Percentiles rank a stretch among this genome's conserved stretches.
phyloP scores from a whole-genome alignment of 2,329 filamentous ascomycete genomes.

The Ceratocystis eucalypticola region DNA sequence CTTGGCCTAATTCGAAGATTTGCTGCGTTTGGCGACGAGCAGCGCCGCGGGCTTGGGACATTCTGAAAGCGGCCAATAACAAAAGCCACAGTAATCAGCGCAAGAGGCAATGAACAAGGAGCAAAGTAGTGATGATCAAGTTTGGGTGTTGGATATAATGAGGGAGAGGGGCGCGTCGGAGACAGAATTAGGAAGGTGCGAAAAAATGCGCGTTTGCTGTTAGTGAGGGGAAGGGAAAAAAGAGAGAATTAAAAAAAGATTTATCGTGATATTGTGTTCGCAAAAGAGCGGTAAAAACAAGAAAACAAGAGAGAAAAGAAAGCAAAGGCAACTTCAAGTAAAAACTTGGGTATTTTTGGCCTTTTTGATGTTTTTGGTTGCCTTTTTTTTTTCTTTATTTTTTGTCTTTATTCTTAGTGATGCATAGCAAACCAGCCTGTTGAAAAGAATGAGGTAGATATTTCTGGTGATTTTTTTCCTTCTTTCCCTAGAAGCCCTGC shows the following conservation, averaged over 20 bases:
- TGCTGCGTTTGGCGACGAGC: slow-evolving; percentile 16
- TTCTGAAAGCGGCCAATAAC: neutral
- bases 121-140: no score
- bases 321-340: neutral
- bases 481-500: neutral
- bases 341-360: neutral
- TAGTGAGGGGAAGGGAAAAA: neutral
- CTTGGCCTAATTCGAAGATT: slow-evolving; percentile 26
- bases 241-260: neutral
- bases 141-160: neutral
- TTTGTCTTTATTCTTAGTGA: neutral
- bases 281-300: neutral
- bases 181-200: neutral
- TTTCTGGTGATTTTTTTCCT: neutral
- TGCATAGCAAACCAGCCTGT: neutral
- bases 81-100: no score
- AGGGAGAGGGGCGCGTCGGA: neutral
- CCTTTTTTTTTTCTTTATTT: neutral
- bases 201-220: neutral
- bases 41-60: slow-evolving; percentile 16
- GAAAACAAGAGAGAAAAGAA: neutral
- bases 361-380: no score
- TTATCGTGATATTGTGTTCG: neutral
- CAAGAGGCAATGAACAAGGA: no score
- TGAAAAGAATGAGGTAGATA: neutral